phyloP scores from a whole-genome alignment of 2,329 filamentous ascomycete genomes.

The Atkinsonella texensis region DNA sequence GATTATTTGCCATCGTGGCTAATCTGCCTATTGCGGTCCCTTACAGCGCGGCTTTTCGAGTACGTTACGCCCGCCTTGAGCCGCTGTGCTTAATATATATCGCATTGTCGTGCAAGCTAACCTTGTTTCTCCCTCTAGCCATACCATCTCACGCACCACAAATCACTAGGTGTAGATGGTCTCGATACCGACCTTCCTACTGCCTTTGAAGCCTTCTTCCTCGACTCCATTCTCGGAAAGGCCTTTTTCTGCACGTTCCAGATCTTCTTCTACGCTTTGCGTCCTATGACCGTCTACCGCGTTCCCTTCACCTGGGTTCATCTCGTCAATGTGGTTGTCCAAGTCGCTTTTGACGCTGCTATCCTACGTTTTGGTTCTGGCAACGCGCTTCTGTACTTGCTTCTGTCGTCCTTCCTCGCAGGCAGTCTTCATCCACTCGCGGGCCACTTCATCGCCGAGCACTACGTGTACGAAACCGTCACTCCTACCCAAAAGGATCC shows the following conservation, averaged over 20 bases:
- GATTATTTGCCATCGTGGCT: conserved; percentile 80
- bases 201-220: conserved; percentile 76
- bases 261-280: conserved; percentile 95
- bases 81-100: neutral
- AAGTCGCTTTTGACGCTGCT: conserved; percentile 64
- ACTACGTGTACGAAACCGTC: conserved; percentile 68
- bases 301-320: conserved; percentile 81
- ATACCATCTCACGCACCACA: conserved; percentile 98
- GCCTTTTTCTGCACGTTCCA: conserved; percentile 99
- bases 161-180: conserved; percentile 91
- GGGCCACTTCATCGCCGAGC: conserved; percentile 97
- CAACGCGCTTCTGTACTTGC: conserved; percentile 65
- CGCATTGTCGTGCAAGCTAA: neutral
- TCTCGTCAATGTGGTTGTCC: conserved; percentile 64
- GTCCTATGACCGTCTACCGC: conserved; percentile 88
- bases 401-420: conserved; percentile 85
- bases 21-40: conserved; percentile 93
- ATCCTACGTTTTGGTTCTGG: conserved; percentile 50
- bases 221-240: conserved; percentile 92
- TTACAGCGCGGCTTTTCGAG: conserved; percentile 90
- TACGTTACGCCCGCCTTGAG: conserved; percentile 27
- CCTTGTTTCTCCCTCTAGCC: conserved; percentile 37
- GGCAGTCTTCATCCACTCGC: conserved; percentile 89
- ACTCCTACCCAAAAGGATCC: conserved; percentile 43
- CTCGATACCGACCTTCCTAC: conserved; percentile 95